Base-by-base conservation (phyloP, 805 yeast species). In the Candida vartiovaarae region DNA sequence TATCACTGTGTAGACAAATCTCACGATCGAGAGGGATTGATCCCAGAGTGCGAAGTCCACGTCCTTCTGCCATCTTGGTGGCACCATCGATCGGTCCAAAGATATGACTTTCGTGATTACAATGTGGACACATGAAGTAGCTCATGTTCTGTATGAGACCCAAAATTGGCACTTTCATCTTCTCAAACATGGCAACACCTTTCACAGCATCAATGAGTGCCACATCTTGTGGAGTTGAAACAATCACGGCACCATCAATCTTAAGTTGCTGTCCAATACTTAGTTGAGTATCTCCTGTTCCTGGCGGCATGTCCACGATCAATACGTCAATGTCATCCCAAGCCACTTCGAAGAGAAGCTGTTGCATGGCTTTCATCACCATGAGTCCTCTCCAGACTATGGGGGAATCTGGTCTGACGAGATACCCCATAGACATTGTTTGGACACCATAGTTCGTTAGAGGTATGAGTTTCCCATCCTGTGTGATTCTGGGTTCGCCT, bases 121-220 rank as follows among this genome's bases (percentile, higher is more conserved):
- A 87, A 47, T 83, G 78, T 4, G 95, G 87, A 55, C 95, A 87
- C 6, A 76, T 57, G 56, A 71, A 85, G 50, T 74, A 74, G 51
- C 91, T 82, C 95, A 87, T 87, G 57, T 87, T 87, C 54, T 86
- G 86, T 0, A 87, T 87, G 48, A 86, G 57, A 0, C 95, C 95
- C 28, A 83, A 52, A 0, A 87, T 72, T 0, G 93, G 95, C 8
- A 84, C 76, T 20, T 75, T 63, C 34, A 85, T 84, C 50, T 82
- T 83, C 5, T 76, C 63, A 59, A 83, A 86, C 91, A 87, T 81
- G 8, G 84, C 69, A 8, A 86, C 76, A 0, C 95, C 95, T 50
- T 87, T 80, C 23, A 79, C 75, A 0, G 87, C 95, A 58, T 87
- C 95, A 5, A 82, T 71, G 26, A 86, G 61, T 0, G 95, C 95